Conservation (phyloP, 768 basidiomycete genomes). For the Crucibulum laeve region DNA sequence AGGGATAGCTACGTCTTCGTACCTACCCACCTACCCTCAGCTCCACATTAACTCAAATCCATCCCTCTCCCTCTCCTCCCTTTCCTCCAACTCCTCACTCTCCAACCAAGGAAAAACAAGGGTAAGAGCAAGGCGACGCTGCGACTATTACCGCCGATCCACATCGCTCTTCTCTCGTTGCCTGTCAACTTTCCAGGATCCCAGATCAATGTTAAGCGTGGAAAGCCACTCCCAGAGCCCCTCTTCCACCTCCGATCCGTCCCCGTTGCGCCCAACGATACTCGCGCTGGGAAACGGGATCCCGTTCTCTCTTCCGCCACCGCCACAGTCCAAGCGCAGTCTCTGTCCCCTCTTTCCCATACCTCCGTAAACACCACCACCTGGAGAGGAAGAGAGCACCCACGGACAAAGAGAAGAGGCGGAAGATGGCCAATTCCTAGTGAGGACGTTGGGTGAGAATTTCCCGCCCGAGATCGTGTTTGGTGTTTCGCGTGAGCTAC, state of each 20-base stretch:
- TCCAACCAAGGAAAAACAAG: too few species aligned
- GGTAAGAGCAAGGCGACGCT: too few species aligned
- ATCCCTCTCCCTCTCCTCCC: too few species aligned
- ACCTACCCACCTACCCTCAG: constrained; percentile 10
- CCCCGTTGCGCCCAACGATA: neutral
- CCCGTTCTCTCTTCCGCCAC: neutral
- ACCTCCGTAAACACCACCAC: constrained; percentile 8
- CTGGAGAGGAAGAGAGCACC: constrained; percentile 2
- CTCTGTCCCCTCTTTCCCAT: constrained; percentile 7
- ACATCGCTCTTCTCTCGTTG: constrained; percentile 12
- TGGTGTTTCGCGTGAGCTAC: constrained; percentile 2
- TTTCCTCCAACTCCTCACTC: too few species aligned
- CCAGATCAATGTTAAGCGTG: constrained; percentile 1
- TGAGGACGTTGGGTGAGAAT: constrained; percentile 54
- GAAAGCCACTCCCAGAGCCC: constrained; percentile 17
- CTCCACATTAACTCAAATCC: constrained; percentile 10
- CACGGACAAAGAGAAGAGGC: constrained; percentile 27
- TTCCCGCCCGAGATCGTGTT: constrained; percentile 54
- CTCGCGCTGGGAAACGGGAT: neutral
- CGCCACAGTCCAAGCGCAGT: neutral
- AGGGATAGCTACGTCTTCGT: constrained; percentile 15
- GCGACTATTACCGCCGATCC: constrained; percentile 8
- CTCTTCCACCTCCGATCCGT: constrained; percentile 10
- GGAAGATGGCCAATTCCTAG: constrained; percentile 55
- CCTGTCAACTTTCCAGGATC: constrained; percentile 16